Conservation (phyloP, 345 rosid genomes). For the Eucalyptus sp. region DNA sequence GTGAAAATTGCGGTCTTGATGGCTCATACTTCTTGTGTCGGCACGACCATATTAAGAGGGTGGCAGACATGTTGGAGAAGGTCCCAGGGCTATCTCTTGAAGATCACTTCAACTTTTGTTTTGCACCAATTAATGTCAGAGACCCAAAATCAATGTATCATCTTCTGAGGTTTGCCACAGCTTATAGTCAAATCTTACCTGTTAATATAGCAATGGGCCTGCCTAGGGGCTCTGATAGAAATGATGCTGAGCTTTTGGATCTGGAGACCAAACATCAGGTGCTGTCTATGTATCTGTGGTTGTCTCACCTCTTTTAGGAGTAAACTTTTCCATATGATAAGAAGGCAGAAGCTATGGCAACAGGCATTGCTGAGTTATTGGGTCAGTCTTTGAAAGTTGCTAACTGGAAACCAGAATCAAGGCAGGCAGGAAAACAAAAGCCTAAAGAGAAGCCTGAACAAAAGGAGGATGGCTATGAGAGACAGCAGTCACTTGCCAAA, state of each 20-base stretch:
- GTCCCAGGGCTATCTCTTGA: slow-evolving; percentile 59
- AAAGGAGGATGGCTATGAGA: slow-evolving; percentile 34
- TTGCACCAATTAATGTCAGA: slow-evolving; percentile 83
- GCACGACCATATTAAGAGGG: slow-evolving; percentile 79
- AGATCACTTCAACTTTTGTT: slow-evolving; percentile 87
- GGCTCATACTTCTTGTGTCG: slow-evolving; percentile 76
- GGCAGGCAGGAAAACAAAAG: slow-evolving; percentile 27
- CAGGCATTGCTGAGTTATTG: slow-evolving; percentile 59
- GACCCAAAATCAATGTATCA: slow-evolving; percentile 89
- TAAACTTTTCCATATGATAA: slow-evolving; percentile 66
- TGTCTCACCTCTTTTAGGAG: slow-evolving; percentile 69
- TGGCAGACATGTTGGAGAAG: slow-evolving; percentile 86
- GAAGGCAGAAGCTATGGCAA: slow-evolving; percentile 77
- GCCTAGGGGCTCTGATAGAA: slow-evolving; percentile 74
- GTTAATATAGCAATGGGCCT: slow-evolving; percentile 79
- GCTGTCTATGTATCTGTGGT: slow-evolving; percentile 86
- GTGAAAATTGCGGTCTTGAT: slow-evolving; percentile 67
- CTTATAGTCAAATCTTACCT: slow-evolving; percentile 51
- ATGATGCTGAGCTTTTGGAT: slow-evolving; percentile 68
- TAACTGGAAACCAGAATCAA: slow-evolving; percentile 65
- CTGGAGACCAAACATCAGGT: slow-evolving; percentile 84
- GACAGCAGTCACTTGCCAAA: slow-evolving; percentile 48
- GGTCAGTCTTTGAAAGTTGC: slow-evolving; percentile 65
- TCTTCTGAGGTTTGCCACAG: slow-evolving; percentile 64
- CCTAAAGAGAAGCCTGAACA: slow-evolving; percentile 16